A percentile compares a stretch with the other conserved stretches of the same genome.
These are phyloP conservation scores for Globisporangium spiculum DNA, from an alignment of 352 stramenopile species.

Conservation along the genomic window DNA sequence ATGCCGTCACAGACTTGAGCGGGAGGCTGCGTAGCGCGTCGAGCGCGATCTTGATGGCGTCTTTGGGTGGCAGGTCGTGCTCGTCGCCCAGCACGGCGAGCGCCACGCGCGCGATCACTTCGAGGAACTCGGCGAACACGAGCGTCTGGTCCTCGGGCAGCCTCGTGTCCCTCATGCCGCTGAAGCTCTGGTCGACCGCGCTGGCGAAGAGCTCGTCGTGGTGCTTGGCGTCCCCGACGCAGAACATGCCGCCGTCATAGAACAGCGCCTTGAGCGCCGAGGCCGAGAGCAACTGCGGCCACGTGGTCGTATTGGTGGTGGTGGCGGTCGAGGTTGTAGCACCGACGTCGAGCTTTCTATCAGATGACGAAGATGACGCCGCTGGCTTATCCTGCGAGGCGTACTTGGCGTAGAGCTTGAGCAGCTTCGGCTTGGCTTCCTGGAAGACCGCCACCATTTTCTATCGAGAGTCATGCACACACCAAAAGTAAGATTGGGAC, in stretches of 20 bases:
- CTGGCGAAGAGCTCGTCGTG: slow-evolving; percentile 58
- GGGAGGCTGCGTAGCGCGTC: slow-evolving; percentile 67
- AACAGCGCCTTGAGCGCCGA: slow-evolving; percentile 58
- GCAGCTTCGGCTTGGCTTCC: slow-evolving; percentile 69
- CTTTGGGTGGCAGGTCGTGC: slow-evolving; percentile 51
- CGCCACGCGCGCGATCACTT: slow-evolving; percentile 63
- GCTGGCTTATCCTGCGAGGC: slow-evolving; percentile 14
- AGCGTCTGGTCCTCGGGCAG: slow-evolving; percentile 38
- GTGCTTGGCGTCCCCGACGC: slow-evolving; percentile 43
- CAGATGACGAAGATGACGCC: too few relatives aligned
- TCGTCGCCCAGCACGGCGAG: slow-evolving; percentile 50
- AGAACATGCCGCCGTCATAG: slow-evolving; percentile 80
- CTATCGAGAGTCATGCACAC: slow-evolving; percentile 21
- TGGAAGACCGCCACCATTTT: slow-evolving; percentile 67
- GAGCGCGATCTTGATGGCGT: slow-evolving; percentile 75
- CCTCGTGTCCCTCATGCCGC: slow-evolving; percentile 33
- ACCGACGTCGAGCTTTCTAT: too few relatives aligned
- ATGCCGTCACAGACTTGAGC: slow-evolving; percentile 15
- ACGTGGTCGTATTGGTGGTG: slow-evolving; percentile 22
- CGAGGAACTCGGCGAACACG: slow-evolving; percentile 75
- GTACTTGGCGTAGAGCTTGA: slow-evolving; percentile 72
- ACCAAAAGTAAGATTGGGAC: neutral
- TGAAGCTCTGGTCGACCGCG: slow-evolving; percentile 67
- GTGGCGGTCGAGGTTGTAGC: too few relatives aligned
- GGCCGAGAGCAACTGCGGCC: slow-evolving; percentile 46